Base-by-base conservation (phyloP, 192 early-diverging fungal species). In the Cladochytrium replicatum region DNA sequence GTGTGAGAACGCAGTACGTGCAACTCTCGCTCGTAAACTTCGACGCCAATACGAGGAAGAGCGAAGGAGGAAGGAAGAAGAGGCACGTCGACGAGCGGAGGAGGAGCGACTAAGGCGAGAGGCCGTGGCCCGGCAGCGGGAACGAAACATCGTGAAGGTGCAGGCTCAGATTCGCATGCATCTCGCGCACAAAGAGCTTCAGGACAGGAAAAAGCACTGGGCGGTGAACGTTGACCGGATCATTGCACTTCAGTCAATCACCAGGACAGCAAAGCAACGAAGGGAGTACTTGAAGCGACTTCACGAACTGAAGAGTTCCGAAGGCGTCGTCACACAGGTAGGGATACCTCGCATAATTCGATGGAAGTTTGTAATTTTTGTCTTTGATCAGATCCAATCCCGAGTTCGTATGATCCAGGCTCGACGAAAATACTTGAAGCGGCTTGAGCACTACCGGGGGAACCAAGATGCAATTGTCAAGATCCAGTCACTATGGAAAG, bases 381-480 rank as follows among this genome's bases (percentile, higher is more conserved):
- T 39, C 19, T 37, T 28, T 30, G 13, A 37, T 4, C 46, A 74
- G 71, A 37, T 77, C 2, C 71, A 95, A 82, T 83, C 89, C 1
- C 60, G 68, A 39, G 52, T 68, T 29, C 71, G 80, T 21, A 85
- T 81, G 0, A 74, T 70, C 22, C 66, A 85, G 11, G 76, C 76
- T 31, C 74, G 86, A 21, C 64, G 64, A 46, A 72, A 66, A 17
- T 75, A 81, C 50, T 54, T 77, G 17, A 68, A 79, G 11, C 70
- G 67, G 13, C 61, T 72, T 9, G 60, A 74, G 6, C 77, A 80
- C 46, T 78, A 78, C 48, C 47, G 68, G 22, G 64, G 69, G 43
- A 86, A 93, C 44, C 61, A 75, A 29, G 72, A 81, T 21, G 80
- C 77, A 29, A 77, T 93, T 49, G 71, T 86, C 50, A 92, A 90